phyloP scores from a whole-genome alignment of 352 stramenopile genomes.

The Globisporangium heterothallicum region DNA sequence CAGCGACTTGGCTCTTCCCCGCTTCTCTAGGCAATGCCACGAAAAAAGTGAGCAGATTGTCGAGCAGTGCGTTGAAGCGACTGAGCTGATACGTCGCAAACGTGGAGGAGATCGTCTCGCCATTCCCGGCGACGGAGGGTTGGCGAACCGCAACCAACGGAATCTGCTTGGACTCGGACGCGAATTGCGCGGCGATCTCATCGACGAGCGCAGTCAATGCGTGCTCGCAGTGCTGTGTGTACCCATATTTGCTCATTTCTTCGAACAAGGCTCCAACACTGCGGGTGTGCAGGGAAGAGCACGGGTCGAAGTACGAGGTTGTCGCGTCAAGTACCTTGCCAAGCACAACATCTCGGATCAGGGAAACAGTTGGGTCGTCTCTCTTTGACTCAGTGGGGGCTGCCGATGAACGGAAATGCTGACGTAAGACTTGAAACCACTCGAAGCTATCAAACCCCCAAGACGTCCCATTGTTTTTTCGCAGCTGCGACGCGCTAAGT shows the following conservation, averaged over 20 bases:
- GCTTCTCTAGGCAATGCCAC: slow-evolving; percentile 35
- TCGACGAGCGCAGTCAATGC: slow-evolving; percentile 22
- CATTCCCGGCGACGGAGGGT: slow-evolving; percentile 2
- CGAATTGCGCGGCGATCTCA: slow-evolving; percentile 25
- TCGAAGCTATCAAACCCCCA: slow-evolving; percentile 38
- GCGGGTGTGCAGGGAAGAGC: slow-evolving; percentile 46
- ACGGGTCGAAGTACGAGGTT: slow-evolving; percentile 49
- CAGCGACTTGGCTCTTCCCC: slow-evolving; percentile 17
- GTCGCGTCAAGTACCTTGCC: slow-evolving; percentile 28
- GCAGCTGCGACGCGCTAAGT: slow-evolving; percentile 21
- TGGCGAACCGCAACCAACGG: slow-evolving; percentile 37
- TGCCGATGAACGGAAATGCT: slow-evolving; percentile 17
- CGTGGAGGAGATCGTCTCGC: background rate
- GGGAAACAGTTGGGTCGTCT: slow-evolving; percentile 30
- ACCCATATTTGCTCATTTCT: slow-evolving; percentile 29
- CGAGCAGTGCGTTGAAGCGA: slow-evolving; percentile 50
- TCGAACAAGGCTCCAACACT: slow-evolving; percentile 51
- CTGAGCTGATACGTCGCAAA: slow-evolving; percentile 38
- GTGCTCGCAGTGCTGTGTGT: slow-evolving; percentile 21
- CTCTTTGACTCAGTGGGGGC: background rate
- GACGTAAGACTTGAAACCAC: slow-evolving; percentile 47
- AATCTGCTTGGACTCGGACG: slow-evolving; percentile 30
- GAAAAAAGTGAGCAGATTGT: slow-evolving; percentile 66
- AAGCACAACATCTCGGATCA: slow-evolving; percentile 55
- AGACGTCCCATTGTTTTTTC: background rate